Evolutionary conservation across 768 basidiomycete genomes (phyloP).

Genomic region (Rhodotorula kratochvilovae): DNA sequence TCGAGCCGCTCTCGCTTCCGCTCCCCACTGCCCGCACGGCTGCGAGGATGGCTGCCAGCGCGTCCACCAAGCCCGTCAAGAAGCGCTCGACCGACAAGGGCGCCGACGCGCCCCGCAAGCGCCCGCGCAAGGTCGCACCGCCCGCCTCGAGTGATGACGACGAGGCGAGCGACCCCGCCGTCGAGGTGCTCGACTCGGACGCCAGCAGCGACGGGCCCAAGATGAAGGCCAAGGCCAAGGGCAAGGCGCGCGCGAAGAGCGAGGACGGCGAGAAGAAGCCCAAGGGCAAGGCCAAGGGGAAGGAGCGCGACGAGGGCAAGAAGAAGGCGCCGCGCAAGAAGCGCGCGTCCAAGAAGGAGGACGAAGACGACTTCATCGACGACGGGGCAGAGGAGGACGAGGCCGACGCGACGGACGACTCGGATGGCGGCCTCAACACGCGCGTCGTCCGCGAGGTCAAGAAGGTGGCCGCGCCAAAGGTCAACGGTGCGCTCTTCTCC

Average conservation of each 20-base stretch:
- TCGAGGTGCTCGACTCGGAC: neutral
- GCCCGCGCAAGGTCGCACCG: neutral
- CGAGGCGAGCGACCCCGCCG: neutral
- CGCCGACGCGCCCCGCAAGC: neutral
- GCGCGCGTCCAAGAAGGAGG: slow-evolving; percentile 7
- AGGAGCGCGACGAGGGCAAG: neutral
- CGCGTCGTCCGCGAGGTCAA: slow-evolving; percentile 69
- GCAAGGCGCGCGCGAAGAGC: neutral
- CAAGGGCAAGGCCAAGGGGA: slow-evolving; percentile 8
- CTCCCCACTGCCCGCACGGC: too few relatives aligned
- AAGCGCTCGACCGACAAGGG: neutral
- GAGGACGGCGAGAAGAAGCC: slow-evolving; percentile 17
- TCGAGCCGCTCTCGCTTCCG: neutral
- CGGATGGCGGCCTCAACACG: slow-evolving; percentile 57
- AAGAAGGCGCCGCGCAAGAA: neutral
- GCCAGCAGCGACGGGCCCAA: neutral
- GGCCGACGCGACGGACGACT: slow-evolving; percentile 6
- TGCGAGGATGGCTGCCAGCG: neutral
- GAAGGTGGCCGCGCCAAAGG: slow-evolving; percentile 78
- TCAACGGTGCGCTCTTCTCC: slow-evolving; percentile 59
- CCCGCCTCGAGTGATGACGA: neutral
- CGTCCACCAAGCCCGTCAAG: neutral
- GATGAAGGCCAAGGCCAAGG: slow-evolving; percentile 10
- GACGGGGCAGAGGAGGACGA: slow-evolving; percentile 5
- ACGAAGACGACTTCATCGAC: neutral